Base-by-base conservation (phyloP, 1,139 yeast species). In the Pneumocystis canis region DNA sequence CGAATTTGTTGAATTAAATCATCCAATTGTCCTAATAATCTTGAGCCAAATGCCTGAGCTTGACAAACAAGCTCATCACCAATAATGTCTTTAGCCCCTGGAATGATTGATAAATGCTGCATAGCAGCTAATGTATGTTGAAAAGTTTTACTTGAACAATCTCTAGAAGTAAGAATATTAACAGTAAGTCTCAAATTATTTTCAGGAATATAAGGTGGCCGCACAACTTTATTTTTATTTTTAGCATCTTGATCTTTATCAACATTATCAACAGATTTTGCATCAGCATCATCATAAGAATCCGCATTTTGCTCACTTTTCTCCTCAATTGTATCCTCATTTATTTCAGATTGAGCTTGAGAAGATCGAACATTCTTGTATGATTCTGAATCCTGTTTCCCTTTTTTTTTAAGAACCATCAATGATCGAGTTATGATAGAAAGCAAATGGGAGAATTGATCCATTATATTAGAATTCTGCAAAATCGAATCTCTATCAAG, bases 131-230 rank as follows among this genome's bases (percentile, higher is more conserved):
- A 79, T 0, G 94, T 84, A 71, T 90, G 87, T 69, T 89, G 89
- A 74, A 89, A 89, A 0, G 95, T 89, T 58, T 85, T 81, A 67
- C 89, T 85, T 33, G 90, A 84, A 72, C 97, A 89, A 65, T 89
- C 95, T 70, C 87, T 88, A 0, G 94, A 83, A n/a, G 86, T 82
- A 63, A 90, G 77, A 58, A 89, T 82, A 47, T 83, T 80, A 25
- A 87, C 84, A 61, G 89, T 77, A 65, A 81, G 80, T 63, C 82
- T 79, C 70, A 87, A 76, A 67, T 85, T 84, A 57, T 78, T 75
- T 59, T 81, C 84, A 1, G 90, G 86, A 67, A 89, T 82, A 61
- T 75, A 75, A 1, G 95, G 96, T 1, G 85, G 76, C 25, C 78
- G 78, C 71, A 82, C 79, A 58, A 67, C 66, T 57, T 31, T 58